Conservation (phyloP, 2,329 filamentous ascomycete genomes). For the Ophiostoma montium region DNA sequence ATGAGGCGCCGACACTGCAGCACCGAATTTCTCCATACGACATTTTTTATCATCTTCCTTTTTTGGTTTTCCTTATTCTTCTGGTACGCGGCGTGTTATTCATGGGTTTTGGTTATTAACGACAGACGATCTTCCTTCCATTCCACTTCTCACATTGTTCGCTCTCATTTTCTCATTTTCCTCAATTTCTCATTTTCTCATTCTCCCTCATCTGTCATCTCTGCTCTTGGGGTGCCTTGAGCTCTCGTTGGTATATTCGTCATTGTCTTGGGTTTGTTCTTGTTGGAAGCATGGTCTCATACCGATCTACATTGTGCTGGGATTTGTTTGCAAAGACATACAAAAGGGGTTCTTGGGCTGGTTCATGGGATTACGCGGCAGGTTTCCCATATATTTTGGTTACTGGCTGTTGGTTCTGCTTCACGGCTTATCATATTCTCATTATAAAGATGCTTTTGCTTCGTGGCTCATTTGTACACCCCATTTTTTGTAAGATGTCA, state of each 20-base stretch:
- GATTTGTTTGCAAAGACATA: neutral
- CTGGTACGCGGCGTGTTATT: conserved; percentile 4
- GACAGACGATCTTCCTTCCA: conserved; percentile 2
- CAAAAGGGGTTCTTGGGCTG: neutral
- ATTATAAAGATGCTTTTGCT: neutral
- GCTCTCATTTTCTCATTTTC: neutral
- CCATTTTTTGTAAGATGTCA: no score
- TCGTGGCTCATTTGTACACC: no score
- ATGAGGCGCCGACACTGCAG: no score
- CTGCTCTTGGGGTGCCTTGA: neutral
- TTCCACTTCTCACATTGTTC: neutral
- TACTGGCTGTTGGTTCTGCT: neutral
- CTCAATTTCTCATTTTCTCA: neutral
- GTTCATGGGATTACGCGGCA: neutral
- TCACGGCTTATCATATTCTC: no score
- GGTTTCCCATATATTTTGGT: neutral
- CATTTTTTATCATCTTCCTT: no score
- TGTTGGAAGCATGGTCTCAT: neutral
- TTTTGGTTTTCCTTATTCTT: neutral
- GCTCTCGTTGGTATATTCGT: neutral
- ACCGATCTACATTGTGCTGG: neutral
- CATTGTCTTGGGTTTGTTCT: neutral
- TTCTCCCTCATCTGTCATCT: neutral
- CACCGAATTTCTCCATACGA: no score
- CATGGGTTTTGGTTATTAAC: conserved; percentile 4